These are phyloP conservation scores for Astrothelium macrocarpum DNA, from an alignment of 495 filamentous ascomycete genomes.

Conservation along the genomic window DNA sequence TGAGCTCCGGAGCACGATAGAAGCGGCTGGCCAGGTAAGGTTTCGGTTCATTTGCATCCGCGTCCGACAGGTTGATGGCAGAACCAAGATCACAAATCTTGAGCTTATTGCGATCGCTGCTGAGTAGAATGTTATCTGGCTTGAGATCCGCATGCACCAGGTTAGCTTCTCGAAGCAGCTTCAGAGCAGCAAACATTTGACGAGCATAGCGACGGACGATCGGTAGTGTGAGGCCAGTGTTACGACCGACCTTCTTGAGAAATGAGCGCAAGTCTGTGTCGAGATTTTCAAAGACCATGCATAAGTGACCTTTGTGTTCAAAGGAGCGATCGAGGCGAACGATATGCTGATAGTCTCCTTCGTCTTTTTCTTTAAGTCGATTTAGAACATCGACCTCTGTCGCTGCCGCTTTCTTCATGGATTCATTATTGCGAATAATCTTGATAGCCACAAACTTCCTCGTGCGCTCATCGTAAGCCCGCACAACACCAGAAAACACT, in stretches of 20 bases:
- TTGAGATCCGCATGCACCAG: constrained; percentile 94
- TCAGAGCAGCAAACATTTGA: constrained; percentile 85
- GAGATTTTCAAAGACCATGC: constrained; percentile 93
- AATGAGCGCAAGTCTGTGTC: constrained; percentile 89
- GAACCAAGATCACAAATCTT: constrained; percentile 96
- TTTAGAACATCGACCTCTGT: constrained; percentile 89
- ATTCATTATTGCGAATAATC: constrained; percentile 89
- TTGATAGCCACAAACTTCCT: constrained; percentile 76
- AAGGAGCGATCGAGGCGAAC: constrained; percentile 79
- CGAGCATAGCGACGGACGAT: constrained; percentile 82
- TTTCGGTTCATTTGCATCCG: constrained; percentile 59
- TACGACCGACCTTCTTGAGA: constrained; percentile 92
- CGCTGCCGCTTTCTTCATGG: constrained; percentile 82
- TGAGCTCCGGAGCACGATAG: constrained; percentile 94
- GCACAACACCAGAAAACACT: constrained; percentile 93
- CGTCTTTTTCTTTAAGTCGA: constrained; percentile 71
- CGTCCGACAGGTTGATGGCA: constrained; percentile 51
- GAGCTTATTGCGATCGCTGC: constrained; percentile 70
- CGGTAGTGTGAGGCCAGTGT: constrained; percentile 77
- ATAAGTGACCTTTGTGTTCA: constrained; percentile 90
- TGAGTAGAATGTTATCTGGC: constrained; percentile 87
- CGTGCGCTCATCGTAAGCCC: constrained; percentile 66
- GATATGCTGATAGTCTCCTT: constrained; percentile 85
- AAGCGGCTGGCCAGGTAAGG: constrained; percentile 93
- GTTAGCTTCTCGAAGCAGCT: constrained; percentile 78